Base-by-base conservation (phyloP, 176 grass and related monocot genomes). In the Carex parvula region DNA sequence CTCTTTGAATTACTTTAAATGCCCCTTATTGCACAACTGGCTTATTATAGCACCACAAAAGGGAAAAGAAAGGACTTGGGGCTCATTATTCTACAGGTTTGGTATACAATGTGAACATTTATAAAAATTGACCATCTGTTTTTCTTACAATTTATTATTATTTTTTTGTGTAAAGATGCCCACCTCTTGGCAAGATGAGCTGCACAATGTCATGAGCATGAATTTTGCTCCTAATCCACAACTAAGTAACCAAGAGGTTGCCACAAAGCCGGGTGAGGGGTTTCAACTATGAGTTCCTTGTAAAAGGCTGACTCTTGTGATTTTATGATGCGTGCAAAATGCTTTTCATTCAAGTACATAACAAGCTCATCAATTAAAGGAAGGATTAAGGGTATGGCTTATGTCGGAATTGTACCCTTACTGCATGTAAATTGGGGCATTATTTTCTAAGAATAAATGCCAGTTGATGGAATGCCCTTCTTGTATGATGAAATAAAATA, bases 401-500 rank as follows among this genome's bases (percentile, higher is more conserved):
- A 41, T 80, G 56, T 80, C 35, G 35, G 53, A 22, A 48, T 48
- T 67, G 62, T 68, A 83, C 80, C 80, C 80, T 83, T 83, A 44
- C 41, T 60, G 59, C 20, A 83, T 83, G 80, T 83, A 83, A 69
- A 83, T 83, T 83, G 60, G 60, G 80, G 80, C 80, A 52, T 17
- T 83, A 68, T 83, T 83, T 83, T 26, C 22, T 83, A 30, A 66
- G 64, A 83, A 83, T 83, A 66, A 83, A 66, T 83, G 46, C 46
- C 18, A 83, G 41, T 64, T 55, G 41, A 83, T 64, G 15, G 60
- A 83, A 83, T 67, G 80, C 80, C 80, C 80, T 83, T 83, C 80
- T 69, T 83, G 80, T 83, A 50, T 83, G 80, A 68, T 83, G 58
- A 68, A 83, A 83, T 83, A 83, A n/a, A 82, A 83, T 69, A 83